phyloP scores from a whole-genome alignment of 2,329 filamentous ascomycete genomes.

The Penicillium brasilianum region DNA sequence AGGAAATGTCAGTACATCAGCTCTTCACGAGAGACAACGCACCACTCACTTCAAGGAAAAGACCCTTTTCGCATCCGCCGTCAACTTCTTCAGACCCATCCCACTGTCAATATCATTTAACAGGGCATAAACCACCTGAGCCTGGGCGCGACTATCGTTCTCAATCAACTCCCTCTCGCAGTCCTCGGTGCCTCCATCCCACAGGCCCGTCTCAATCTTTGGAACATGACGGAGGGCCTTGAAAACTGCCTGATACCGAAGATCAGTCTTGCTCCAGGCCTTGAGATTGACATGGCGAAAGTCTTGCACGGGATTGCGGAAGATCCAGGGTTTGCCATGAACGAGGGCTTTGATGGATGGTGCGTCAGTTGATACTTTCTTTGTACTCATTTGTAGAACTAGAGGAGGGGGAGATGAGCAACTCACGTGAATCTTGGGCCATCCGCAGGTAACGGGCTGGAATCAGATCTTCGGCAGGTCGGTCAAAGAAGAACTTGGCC shows the following conservation, averaged over 20 bases:
- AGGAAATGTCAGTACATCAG: not conserved
- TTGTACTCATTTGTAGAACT: not conserved
- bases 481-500: slow-evolving; percentile 31
- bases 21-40: too few species aligned
- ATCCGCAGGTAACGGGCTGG: slow-evolving; percentile 26
- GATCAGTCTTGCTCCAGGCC: slow-evolving; percentile 31
- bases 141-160: slow-evolving; percentile 21
- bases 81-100: slow-evolving; percentile 23
- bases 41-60: slow-evolving; percentile 31
- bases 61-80: slow-evolving; percentile 3
- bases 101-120: slow-evolving; percentile 30
- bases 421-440: slow-evolving; percentile 29
- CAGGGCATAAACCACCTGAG: slow-evolving; percentile 32
- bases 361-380: not conserved
- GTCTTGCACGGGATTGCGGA: slow-evolving; percentile 23
- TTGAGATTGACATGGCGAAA: slow-evolving; percentile 25
- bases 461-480: slow-evolving; percentile 28
- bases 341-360: slow-evolving; percentile 21
- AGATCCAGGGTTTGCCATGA: slow-evolving; percentile 31
- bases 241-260: slow-evolving; percentile 33
- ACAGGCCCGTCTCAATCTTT: slow-evolving; percentile 24
- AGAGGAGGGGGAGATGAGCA: not conserved
- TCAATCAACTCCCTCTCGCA: slow-evolving; percentile 14
- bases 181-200: slow-evolving; percentile 18
- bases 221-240: slow-evolving; percentile 31